These are phyloP conservation scores for Venturia asperata DNA, from an alignment of 2,329 filamentous ascomycete species.

Conservation along the genomic window DNA sequence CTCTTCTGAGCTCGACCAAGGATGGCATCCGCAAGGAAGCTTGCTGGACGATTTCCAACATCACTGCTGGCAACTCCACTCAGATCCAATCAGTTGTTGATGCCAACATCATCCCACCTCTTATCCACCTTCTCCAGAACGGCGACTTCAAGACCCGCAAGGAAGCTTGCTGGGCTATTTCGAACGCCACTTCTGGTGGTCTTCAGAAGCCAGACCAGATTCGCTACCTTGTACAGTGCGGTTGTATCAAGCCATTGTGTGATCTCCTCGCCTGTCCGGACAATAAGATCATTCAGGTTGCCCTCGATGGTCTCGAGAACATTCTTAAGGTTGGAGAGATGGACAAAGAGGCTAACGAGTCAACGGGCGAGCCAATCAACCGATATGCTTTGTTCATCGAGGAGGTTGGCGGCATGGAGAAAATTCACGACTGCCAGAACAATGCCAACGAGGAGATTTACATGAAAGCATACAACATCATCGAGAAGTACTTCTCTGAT, in stretches of 20 bases:
- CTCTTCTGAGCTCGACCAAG: slow-evolving; percentile 91
- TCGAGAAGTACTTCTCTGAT: slow-evolving; percentile 99
- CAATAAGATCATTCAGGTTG: slow-evolving; percentile 99
- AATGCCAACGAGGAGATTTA: slow-evolving; percentile 99
- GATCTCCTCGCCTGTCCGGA: slow-evolving; percentile 93
- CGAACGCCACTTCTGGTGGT: slow-evolving; percentile 93
- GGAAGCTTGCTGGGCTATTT: slow-evolving; percentile 99
- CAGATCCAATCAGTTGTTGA: slow-evolving; percentile 97
- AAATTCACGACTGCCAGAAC: slow-evolving; percentile 99
- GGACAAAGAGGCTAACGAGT: slow-evolving; percentile 84
- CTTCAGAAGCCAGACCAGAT: slow-evolving; percentile 99
- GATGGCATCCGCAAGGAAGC: slow-evolving; percentile 98
- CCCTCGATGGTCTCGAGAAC: slow-evolving; percentile 95
- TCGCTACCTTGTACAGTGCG: slow-evolving; percentile 83
- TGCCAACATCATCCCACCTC: slow-evolving; percentile 89
- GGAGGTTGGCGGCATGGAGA: slow-evolving; percentile 98
- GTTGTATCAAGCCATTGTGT: slow-evolving; percentile 95
- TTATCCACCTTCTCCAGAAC: slow-evolving; percentile 93
- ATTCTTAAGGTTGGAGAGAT: slow-evolving; percentile 99
- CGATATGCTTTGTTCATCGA: slow-evolving; percentile 97
- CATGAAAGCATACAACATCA: slow-evolving; percentile 99
- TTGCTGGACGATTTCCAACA: slow-evolving; percentile 99
- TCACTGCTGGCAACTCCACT: slow-evolving; percentile 93
- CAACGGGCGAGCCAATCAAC: slow-evolving; percentile 70
- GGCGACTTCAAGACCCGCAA: slow-evolving; percentile 99